These are phyloP conservation scores for Boletus reticulatus DNA, from an alignment of 768 basidiomycete genomes.

Conservation along the genomic window DNA sequence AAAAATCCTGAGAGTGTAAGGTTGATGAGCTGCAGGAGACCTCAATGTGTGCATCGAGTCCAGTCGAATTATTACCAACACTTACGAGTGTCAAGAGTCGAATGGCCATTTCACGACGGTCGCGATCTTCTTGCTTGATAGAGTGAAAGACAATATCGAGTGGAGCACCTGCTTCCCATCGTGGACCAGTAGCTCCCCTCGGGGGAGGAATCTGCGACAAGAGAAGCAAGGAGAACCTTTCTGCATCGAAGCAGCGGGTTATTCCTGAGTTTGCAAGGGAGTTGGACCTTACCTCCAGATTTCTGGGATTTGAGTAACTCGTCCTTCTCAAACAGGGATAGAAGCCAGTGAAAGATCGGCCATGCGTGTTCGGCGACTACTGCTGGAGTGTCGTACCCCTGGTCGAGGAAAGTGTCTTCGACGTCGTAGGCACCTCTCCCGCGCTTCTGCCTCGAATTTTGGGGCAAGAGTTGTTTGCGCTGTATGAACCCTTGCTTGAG, in stretches of 20 bases:
- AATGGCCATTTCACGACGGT: slow-evolving; percentile 33
- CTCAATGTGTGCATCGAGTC: background rate
- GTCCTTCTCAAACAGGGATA: slow-evolving; percentile 68
- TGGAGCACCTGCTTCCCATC: slow-evolving; percentile 55
- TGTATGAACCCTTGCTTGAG: slow-evolving; percentile 53
- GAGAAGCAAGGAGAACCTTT: slow-evolving; percentile 49
- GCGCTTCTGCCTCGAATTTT: slow-evolving; percentile 31
- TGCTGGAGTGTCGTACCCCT: slow-evolving; percentile 13
- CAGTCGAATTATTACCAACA: background rate
- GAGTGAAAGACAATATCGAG: slow-evolving; percentile 46
- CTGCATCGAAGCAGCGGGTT: slow-evolving; percentile 24
- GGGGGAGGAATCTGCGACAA: slow-evolving; percentile 58
- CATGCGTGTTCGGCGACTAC: slow-evolving; percentile 63
- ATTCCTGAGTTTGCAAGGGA: slow-evolving; percentile 4
- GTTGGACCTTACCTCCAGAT: slow-evolving; percentile 24
- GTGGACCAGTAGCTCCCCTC: slow-evolving; percentile 42
- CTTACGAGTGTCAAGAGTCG: slow-evolving; percentile 35
- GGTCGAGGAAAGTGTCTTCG: slow-evolving; percentile 23
- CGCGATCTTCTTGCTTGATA: slow-evolving; percentile 30
- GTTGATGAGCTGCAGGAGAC: slow-evolving; percentile 37
- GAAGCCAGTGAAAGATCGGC: slow-evolving; percentile 68
- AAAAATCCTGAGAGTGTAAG: slow-evolving; percentile 37
- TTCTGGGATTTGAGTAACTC: slow-evolving; percentile 38
- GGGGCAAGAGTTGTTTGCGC: slow-evolving; percentile 25
- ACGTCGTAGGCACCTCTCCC: slow-evolving; percentile 29